Conservation (phyloP, 495 filamentous ascomycete species). For the Neurospora sp. region DNA sequence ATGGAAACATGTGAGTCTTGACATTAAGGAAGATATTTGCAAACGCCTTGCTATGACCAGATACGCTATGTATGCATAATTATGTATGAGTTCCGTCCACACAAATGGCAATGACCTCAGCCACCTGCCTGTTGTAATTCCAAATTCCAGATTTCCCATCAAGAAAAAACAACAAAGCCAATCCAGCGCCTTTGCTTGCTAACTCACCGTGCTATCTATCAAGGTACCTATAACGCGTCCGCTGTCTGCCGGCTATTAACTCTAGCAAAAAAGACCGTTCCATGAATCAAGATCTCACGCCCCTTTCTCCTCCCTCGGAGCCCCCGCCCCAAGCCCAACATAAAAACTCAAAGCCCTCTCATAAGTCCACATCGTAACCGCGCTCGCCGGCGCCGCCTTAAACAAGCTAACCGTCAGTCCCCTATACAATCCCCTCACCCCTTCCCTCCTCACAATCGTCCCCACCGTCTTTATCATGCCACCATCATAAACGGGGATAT, state of each 20-base stretch:
- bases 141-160: background rate
- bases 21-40: no score
- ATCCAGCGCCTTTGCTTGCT: background rate
- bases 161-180: background rate
- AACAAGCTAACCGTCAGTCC: constrained; percentile 80
- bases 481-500: constrained; percentile 69
- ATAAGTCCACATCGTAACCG: constrained; percentile 98
- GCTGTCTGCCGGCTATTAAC: background rate
- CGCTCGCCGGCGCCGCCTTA: constrained; percentile 91
- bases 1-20: no score
- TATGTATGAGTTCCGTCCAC: background rate
- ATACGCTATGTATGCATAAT: background rate
- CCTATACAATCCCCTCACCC: constrained; percentile 72
- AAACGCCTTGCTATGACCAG: background rate
- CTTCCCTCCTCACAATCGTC: constrained; percentile 61
- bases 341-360: constrained; percentile 58
- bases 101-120: background rate
- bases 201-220: background rate
- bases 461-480: constrained; percentile 55
- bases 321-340: constrained; percentile 24
- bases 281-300: background rate
- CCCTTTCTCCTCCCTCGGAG: background rate
- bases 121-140: background rate
- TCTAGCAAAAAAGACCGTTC: background rate
- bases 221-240: background rate